These are phyloP conservation scores for Chaetomium globosum DNA, from an alignment of 2,329 filamentous ascomycete genomes.

Conservation along the genomic window DNA sequence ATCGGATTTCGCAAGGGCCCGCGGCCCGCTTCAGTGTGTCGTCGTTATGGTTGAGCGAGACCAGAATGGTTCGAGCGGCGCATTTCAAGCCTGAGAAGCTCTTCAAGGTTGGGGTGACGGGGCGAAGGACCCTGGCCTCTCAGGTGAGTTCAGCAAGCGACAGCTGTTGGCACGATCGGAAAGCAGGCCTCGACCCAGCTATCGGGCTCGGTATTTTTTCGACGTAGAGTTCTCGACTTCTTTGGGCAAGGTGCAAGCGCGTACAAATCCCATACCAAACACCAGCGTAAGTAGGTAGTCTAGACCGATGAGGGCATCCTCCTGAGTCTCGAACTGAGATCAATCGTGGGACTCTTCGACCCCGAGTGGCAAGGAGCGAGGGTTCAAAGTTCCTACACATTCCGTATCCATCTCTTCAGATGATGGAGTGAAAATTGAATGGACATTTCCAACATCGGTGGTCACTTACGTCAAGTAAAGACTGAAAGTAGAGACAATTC, in stretches of 20 bases:
- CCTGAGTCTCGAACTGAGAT: background rate
- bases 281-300: background rate
- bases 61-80: background rate
- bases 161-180: background rate
- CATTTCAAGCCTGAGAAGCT: background rate
- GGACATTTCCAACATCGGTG: no score
- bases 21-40: background rate
- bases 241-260: background rate
- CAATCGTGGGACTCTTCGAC: background rate
- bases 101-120: background rate
- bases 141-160: background rate
- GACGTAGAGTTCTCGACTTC: no score
- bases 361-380: background rate
- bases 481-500: no score
- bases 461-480: no score
- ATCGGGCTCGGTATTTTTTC: constrained; percentile 1
- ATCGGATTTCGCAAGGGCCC: background rate
- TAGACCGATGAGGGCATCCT: no score
- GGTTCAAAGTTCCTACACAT: background rate
- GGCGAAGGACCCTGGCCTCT: background rate
- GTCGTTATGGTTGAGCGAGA: background rate
- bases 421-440: no score
- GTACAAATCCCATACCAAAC: background rate
- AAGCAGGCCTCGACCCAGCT: background rate
- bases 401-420: background rate